Evolutionary conservation across 768 basidiomycete genomes (phyloP), one percentile per base, ranked within the genome.

Genomic region (Crepidotus variabilis): DNA sequence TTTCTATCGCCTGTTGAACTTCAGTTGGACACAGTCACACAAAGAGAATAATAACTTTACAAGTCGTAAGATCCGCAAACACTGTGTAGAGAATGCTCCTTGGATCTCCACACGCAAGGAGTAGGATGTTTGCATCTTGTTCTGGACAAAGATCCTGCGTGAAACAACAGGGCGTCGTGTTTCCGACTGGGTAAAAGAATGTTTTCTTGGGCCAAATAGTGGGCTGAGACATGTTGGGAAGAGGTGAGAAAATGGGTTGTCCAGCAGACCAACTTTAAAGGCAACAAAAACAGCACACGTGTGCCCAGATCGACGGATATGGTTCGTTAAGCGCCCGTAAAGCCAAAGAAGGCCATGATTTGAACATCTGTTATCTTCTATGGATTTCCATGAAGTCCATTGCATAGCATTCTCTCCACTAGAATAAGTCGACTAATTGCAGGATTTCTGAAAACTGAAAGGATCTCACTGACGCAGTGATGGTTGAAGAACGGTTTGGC

Each of bases 181-280:
- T 85, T 33, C 85, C 84, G 13, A 83, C 69, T 1, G 83, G 78
- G 64, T 85, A 85, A 69, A 83, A 86, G 56, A 75, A 80, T 2
- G 65, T 66, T 60, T 73, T 76, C 13, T 68, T 72, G 1, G 75
- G 77, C 73, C 74, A 79, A 21, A 69, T 57, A 2, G 79, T 57
- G 5, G 76, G 72, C 45, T 78, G 75, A 2, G 78, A 67, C 81
- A 84, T 80, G 57, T 36, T 43, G 39, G 13, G 18, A 43, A 11
- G 28, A 28, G 39, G 39, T 43, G 39, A 14, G 39, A 43, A 43
- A 2, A 11, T 43, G 13, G 39, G 39, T 16, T 20, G 28, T 20
- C 13, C 39, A 20, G 39, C 14, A 43, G 2, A 43, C 13, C 14
- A 11, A 14, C 18, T 43, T 43, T 3, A 43, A 16, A 36, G 13